Base-by-base conservation (phyloP, 2,329 filamentous ascomycete species). In the Cladosporium velox region DNA sequence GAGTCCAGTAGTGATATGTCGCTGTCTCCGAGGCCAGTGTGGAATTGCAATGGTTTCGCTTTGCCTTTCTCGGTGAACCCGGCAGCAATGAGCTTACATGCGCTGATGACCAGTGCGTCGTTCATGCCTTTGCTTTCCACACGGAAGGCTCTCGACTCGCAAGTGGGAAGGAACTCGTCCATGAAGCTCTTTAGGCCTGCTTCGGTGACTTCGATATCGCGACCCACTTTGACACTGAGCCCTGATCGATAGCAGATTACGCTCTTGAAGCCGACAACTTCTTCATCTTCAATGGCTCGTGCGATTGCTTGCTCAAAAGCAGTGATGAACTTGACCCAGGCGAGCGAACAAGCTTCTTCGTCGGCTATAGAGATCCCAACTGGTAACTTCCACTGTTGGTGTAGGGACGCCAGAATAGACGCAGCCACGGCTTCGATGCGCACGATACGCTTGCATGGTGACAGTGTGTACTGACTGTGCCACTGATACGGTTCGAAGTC, bases 221-320 rank as follows among this genome's bases (percentile, higher is more conserved):
- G 75, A 63, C 84, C 79, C 8, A 83, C 74, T n/a, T 84, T 79
- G 18, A 94, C 81, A 47, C 86, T 85, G 6, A 93, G 81, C 0
- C 92, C 92, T 0, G 88, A 91, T 15, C 91, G 85, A 75, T 95
- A 95, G 78, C 91, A 94, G 65, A 96, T 87, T 59, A 93, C 87
- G 1, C 88, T 91, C 77, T 96, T 95, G 84, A 96, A 96, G 2
- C 86, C 92, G 1, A 87, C 91, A 1, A 96, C 88, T 21, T 88
- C 84, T 0, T 85, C 79, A 72, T 95, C 88, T 0, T 82, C 79
- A 30, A 93, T 82, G 2, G 86, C 84, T 1, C 82, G 77, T 12
- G 79, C 74, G 41, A 95, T 88, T 28, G 81, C 77, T 2, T 77
- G 73, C 62, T 81, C 79, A 66, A 88, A 88, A 4, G 81, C 79